Evolutionary conservation across 306 rosid species (phyloP).

Genomic region (Castanopsis chinensis): DNA sequence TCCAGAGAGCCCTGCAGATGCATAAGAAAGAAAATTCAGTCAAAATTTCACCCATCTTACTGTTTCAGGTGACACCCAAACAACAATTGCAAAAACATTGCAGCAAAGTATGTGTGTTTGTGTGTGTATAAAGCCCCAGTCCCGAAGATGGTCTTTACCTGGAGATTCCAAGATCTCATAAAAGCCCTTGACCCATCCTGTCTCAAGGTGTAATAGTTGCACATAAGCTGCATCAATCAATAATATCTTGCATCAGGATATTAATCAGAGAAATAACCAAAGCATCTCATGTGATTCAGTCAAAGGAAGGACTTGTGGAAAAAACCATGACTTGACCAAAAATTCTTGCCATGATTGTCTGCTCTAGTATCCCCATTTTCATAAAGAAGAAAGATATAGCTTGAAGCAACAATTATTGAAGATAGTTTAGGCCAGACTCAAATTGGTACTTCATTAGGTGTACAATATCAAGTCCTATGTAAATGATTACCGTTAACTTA

Average conservation of each 20-base stretch:
- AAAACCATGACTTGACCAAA: neutral
- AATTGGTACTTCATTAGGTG: too few species aligned
- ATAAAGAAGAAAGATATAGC: neutral
- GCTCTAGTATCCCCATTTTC: too few species aligned
- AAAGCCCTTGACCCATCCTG: slow-evolving; percentile 90
- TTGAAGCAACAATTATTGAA: neutral
- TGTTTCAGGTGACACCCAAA: neutral
- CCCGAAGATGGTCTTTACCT: slow-evolving; percentile 45
- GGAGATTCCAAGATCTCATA: slow-evolving; percentile 79
- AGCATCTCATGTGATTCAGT: neutral
- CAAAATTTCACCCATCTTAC: neutral
- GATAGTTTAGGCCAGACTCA: neutral
- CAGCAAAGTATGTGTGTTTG: neutral
- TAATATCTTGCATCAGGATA: slow-evolving; percentile 19
- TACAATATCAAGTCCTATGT: neutral
- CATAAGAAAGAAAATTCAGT: neutral
- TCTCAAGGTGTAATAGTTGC: slow-evolving; percentile 83
- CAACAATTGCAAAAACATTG: neutral
- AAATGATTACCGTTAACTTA: neutral
- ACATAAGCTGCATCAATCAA: slow-evolving; percentile 68
- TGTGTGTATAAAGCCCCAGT: too few species aligned
- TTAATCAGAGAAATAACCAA: neutral
- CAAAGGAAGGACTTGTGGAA: neutral
- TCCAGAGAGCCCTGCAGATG: slow-evolving; percentile 70
- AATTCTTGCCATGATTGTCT: too few species aligned